A percentile compares a stretch with the other conserved stretches of the same genome.
Evolutionary conservation across 306 rosid species (phyloP).

Genomic region (Pyrus bretschneideri): DNA sequence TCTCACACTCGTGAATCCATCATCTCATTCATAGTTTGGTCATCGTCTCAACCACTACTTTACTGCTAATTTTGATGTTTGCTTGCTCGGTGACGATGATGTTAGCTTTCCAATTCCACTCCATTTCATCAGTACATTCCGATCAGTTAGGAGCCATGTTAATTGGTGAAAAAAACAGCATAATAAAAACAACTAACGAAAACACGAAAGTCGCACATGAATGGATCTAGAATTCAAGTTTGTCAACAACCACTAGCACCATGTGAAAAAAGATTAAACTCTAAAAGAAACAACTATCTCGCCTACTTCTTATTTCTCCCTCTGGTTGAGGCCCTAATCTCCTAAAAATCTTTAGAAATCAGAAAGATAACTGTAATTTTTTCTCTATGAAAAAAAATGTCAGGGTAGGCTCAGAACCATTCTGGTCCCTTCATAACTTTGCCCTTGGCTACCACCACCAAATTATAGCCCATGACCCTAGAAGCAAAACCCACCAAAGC

Average conservation of each 20-base stretch:
- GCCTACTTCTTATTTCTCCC: no score
- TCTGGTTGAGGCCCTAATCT: no score
- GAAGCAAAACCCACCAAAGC: no score
- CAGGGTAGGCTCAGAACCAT: no score
- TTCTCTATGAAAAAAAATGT: no score
- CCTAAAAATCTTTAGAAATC: no score
- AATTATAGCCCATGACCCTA: no score
- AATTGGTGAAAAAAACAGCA: not conserved
- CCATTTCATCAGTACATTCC: not conserved
- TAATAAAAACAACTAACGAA: not conserved
- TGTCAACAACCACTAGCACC: not conserved
- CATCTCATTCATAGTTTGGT: no score
- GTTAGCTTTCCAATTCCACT: not conserved
- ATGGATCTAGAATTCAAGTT: not conserved
- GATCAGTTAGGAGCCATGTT: not conserved
- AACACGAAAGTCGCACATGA: not conserved
- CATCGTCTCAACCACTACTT: not conserved
- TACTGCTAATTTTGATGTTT: not conserved
- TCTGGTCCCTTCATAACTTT: no score
- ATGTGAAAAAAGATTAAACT: not conserved
- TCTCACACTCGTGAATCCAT: no score
- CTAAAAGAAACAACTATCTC: not conserved
- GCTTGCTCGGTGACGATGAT: not conserved
- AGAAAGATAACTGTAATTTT: no score
- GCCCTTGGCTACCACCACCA: no score